These are phyloP conservation scores for Boletus tomentosulus DNA, from an alignment of 768 basidiomycete species.

Conservation along the genomic window DNA sequence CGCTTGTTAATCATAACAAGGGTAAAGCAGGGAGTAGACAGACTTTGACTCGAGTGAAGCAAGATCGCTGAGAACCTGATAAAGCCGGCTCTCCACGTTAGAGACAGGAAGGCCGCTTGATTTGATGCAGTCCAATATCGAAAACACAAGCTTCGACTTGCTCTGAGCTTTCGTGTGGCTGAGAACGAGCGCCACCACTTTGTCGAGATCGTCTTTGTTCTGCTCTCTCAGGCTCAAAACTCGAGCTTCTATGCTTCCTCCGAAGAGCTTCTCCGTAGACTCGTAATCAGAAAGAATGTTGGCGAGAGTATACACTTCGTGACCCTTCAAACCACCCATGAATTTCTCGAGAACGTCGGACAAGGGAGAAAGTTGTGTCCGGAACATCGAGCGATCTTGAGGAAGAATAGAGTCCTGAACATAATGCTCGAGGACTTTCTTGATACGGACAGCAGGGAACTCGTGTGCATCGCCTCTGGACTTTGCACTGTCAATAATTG, in stretches of 20 bases:
- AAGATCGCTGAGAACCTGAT: constrained; percentile 73
- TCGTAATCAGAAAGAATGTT: constrained; percentile 74
- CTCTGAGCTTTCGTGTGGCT: constrained; percentile 95
- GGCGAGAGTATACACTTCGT: constrained; percentile 79
- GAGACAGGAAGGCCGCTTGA: constrained; percentile 70
- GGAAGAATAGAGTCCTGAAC: constrained; percentile 75
- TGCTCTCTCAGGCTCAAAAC: constrained; percentile 88
- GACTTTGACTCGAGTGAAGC: constrained; percentile 88
- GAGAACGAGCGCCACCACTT: constrained; percentile 79
- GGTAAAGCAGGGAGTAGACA: constrained; percentile 21
- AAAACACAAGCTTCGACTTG: constrained; percentile 85
- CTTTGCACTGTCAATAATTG: constrained; percentile 72
- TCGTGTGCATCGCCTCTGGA: constrained; percentile 71
- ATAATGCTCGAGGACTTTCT: constrained; percentile 83
- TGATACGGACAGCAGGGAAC: constrained; percentile 86
- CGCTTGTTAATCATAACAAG: constrained; percentile 2
- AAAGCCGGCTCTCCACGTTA: constrained; percentile 67
- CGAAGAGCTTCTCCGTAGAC: constrained; percentile 87
- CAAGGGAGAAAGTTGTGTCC: constrained; percentile 63
- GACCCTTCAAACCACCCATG: constrained; percentile 75
- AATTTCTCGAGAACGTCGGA: constrained; percentile 78
- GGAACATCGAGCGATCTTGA: constrained; percentile 79
- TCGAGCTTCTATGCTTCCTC: constrained; percentile 90
- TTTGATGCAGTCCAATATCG: constrained; percentile 89
- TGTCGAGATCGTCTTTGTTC: constrained; percentile 88